These are phyloP conservation scores for Neoboletus magnificus DNA, from an alignment of 768 basidiomycete genomes.

Conservation along the genomic window DNA sequence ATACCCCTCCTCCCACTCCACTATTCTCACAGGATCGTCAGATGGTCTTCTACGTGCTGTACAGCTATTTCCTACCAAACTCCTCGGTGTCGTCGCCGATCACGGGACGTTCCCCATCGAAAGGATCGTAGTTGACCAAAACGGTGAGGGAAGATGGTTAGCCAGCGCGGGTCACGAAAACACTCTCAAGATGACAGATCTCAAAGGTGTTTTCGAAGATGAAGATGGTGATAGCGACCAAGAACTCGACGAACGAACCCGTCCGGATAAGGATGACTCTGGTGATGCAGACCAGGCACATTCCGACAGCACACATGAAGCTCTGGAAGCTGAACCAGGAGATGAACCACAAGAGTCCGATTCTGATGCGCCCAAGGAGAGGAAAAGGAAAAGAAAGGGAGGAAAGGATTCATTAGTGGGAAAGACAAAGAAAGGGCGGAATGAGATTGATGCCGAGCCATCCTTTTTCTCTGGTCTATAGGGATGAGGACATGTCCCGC, in stretches of 20 bases:
- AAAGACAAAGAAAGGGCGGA: conserved; percentile 58
- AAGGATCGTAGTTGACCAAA: conserved; percentile 65
- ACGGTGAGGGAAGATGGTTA: conserved; percentile 73
- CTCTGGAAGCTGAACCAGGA: conserved; percentile 12
- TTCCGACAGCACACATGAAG: neutral
- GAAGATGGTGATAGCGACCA: conserved; percentile 27
- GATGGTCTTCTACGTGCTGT: conserved; percentile 89
- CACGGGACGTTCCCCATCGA: conserved; percentile 94
- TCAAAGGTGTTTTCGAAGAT: conserved; percentile 66
- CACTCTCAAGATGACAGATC: conserved; percentile 76
- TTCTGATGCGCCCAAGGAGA: conserved; percentile 33
- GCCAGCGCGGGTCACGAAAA: conserved; percentile 93
- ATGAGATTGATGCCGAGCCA: conserved; percentile 53
- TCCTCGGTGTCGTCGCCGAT: conserved; percentile 86
- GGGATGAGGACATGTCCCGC: neutral
- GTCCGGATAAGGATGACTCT: conserved; percentile 12
- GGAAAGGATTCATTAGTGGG: conserved; percentile 47
- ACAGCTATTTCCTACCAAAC: conserved; percentile 82
- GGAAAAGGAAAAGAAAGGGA: conserved; percentile 57
- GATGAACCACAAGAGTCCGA: conserved; percentile 28
- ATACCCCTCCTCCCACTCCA: conserved; percentile 59
- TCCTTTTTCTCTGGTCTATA: conserved; percentile 69
- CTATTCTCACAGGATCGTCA: conserved; percentile 86
- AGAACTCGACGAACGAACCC: conserved; percentile 15
- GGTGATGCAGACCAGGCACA: conserved; percentile 10